Base-by-base conservation (phyloP, 257 asterid genomes). In the Fraxinus cuspidata region DNA sequence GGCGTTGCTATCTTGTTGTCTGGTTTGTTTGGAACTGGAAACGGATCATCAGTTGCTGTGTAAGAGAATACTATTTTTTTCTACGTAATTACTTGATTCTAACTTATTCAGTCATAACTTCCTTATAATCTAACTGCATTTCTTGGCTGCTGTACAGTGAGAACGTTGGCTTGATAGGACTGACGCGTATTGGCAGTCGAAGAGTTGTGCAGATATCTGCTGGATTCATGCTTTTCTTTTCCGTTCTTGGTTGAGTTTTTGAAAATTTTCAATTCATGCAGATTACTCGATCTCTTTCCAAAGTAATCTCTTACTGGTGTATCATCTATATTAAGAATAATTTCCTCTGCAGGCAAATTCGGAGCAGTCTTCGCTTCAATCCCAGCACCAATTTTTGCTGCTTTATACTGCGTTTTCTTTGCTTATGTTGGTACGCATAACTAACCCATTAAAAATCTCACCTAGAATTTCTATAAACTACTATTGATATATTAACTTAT, bases 191-290 rank as follows among this genome's bases (percentile, higher is more conserved):
- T 40, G 92, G 92, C 72, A 88, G 92, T 78, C 85, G 92, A 78
- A 86, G 92, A 75, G 89, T 82, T n/a, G 89, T 86, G 80, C 90
- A 88, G 80, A 86, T 88, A 81, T 88, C 92, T 53, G 92, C 89
- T 9, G 89, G 83, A 38, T 88, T 86, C 89, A 86, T 86, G 90
- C 77, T 88, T 38, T 88, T 88, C 90, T 88, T 88, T 78, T 86
- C 92, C 0, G 83, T 88, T 70, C 85, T 88, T 2, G 92, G 92
- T 88, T 81, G 72, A 32, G 28, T 1, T 18, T 35, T 18, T 65
- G 27, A 18, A 58, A 31, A 35, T 49, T 32, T 9, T 31, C 16
- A 42, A 5, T 64, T 40, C 49, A 75, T 64, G 27, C 75, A 2
- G 7, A 64, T 13, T 3, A 25, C 37, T 9, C n/a, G 6, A 29